phyloP scores from a whole-genome alignment of 169 alveolate species.

The Fabrea salina region DNA sequence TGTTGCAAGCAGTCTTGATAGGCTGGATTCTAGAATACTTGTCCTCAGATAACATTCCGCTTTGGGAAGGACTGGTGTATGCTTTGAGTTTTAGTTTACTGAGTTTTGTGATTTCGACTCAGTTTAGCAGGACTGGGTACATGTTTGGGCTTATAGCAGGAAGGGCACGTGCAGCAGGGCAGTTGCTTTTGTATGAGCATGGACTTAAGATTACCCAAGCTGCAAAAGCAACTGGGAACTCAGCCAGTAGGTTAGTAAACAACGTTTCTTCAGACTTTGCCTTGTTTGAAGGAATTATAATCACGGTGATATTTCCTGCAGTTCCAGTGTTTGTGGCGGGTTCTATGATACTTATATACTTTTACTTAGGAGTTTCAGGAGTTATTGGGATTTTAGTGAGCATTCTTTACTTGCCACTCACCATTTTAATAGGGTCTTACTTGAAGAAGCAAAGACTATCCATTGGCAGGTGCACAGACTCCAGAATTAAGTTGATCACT shows the following conservation, averaged over 20 bases:
- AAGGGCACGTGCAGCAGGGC: no score
- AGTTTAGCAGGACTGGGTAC: neutral
- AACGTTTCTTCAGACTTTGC: slow-evolving; percentile 6
- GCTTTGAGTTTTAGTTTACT: neutral
- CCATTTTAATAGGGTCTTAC: neutral
- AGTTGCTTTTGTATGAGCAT: neutral
- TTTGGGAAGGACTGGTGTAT: neutral
- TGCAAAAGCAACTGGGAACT: neutral
- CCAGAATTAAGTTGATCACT: neutral
- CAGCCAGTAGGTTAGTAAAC: neutral
- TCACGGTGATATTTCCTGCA: neutral
- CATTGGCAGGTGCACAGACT: neutral
- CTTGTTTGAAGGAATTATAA: neutral
- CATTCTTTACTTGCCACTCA: neutral
- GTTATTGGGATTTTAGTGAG: slow-evolving; percentile 1
- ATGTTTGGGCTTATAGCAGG: no score
- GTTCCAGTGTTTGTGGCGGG: slow-evolving; percentile 1
- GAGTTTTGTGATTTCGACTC: neutral
- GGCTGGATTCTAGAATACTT: neutral
- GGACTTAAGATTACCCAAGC: neutral
- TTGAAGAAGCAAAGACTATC: neutral
- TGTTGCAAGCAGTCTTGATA: neutral
- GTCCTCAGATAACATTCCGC: neutral
- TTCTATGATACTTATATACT: neutral
- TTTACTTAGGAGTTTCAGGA: neutral